Evolutionary conservation across 1,139 yeast genomes (phyloP).

Genomic region (Geotrichum cucujoidarum): DNA sequence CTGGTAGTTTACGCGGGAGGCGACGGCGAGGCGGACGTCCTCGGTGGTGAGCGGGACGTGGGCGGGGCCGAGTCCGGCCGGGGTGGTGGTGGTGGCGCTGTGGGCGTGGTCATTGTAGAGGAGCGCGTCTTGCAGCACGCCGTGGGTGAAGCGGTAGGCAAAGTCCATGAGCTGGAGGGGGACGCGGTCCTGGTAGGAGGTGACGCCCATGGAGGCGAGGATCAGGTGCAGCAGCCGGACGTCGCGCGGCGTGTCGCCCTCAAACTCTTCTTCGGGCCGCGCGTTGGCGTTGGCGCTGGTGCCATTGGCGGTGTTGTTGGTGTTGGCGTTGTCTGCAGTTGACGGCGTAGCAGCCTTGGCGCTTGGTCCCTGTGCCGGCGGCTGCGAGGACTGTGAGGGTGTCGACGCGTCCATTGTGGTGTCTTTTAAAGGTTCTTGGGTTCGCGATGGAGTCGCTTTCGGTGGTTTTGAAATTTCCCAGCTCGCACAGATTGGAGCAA

Average conservation of each 20-base stretch:
- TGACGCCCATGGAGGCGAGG: conserved; percentile 89
- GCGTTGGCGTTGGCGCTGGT: conserved; percentile 8
- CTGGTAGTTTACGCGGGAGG: conserved; percentile 88
- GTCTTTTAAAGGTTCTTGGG: neutral
- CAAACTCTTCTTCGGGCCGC: conserved; percentile 15
- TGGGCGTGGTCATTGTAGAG: conserved; percentile 74
- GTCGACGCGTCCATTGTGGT: conserved; percentile 1
- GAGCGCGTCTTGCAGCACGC: conserved; percentile 82
- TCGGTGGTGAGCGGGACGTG: conserved; percentile 66
- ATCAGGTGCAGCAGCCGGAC: conserved; percentile 84
- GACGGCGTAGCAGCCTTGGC: neutral
- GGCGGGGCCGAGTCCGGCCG: conserved; percentile 41
- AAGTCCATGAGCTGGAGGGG: conserved; percentile 95
- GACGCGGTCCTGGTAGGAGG: conserved; percentile 89
- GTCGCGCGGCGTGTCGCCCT: conserved; percentile 62
- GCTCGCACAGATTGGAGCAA: no score
- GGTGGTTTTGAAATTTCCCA: conserved; percentile 3
- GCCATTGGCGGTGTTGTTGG: conserved; percentile 1
- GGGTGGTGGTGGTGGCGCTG: conserved; percentile 30
- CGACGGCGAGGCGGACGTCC: conserved; percentile 86
- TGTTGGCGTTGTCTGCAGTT: conserved; percentile 1
- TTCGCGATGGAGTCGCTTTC: neutral
- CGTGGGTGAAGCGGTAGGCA: conserved; percentile 84
- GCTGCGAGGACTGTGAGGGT: neutral
- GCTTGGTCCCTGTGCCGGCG: neutral